Base-by-base conservation (phyloP, 148 eudicot species). In the Fallopia convolvulus region DNA sequence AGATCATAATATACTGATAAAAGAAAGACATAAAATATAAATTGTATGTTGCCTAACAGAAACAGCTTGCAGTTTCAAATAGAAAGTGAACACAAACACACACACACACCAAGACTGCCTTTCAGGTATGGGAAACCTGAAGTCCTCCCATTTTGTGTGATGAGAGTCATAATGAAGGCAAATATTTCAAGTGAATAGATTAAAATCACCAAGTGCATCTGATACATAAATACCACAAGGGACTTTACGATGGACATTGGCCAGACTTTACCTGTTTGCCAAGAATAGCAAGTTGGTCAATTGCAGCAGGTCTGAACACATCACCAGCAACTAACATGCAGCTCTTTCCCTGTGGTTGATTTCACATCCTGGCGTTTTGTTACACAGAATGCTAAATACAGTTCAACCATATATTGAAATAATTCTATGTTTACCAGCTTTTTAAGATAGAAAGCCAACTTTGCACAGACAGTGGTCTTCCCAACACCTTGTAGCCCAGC, bases 401-500 rank as follows among this genome's bases (percentile, higher is more conserved):
- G 55, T 44, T 73, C 32, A 42, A 73, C 10, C 18, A 10, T 21
- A 73, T 48, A 11, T 44, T 42, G 17, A 73, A 44, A 68, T 2
- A 23, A 3, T 20, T 73, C 17, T 26, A 79, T 11, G 74, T 73
- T 23, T 82, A 95, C 99, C 92, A 86, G 90, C 84, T 95, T 92
- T 86, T 92, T 92, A 72, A 95, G 93, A 88, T 95, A 95, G 56
- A 89, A 84, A 74, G 97, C 97, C 79, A 95, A 83, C 83, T 92
- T 95, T 56, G 97, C 94, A 79, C 96, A 85, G 77, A 95, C 99
- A 66, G 99, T 95, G 58, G 99, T 95, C 89, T 95, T 95, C 77
- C 99, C 99, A 82, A 95, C 99, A 74, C 99, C 99, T 87, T 95
- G 99, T 78, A 95, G 86, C 71, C 99, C 99, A 63, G 99, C 99